phyloP scores from a whole-genome alignment of 495 filamentous ascomycete genomes.

The Tirmania nivea region DNA sequence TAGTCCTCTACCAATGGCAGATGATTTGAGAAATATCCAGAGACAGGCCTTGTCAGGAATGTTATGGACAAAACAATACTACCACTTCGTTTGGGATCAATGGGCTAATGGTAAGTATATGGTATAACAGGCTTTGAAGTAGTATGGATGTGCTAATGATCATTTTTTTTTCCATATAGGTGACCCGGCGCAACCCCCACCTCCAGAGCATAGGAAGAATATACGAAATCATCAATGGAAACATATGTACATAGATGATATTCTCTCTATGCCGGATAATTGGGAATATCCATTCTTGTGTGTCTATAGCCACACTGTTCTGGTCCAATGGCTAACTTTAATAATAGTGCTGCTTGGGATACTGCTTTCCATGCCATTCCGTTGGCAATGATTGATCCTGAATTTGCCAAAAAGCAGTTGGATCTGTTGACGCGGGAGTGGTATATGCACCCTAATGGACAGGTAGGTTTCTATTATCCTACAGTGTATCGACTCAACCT shows the following conservation, averaged over 20 bases:
- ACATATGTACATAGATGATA: conserved; percentile 80
- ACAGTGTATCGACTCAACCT: conserved; percentile 6
- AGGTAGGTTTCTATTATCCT: conserved; percentile 33
- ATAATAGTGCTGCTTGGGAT: conserved; percentile 57
- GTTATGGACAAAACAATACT: conserved; percentile 96
- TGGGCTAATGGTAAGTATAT: conserved; percentile 49
- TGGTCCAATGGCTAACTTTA: not conserved
- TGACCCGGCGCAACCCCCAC: conserved; percentile 49
- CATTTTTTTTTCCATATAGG: conserved; percentile 6
- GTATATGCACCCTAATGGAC: conserved; percentile 98
- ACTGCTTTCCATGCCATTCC: conserved; percentile 93
- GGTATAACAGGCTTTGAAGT: not conserved
- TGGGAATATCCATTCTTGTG: conserved; percentile 95
- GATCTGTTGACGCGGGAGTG: conserved; percentile 89
- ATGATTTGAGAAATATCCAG: conserved; percentile 87
- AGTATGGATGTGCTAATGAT: too few species aligned
- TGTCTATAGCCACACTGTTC: not conserved
- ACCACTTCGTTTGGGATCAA: conserved; percentile 90
- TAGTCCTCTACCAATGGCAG: conserved; percentile 81
- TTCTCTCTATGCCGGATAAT: conserved; percentile 90
- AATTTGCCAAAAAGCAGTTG: conserved; percentile 93
- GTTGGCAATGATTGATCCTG: conserved; percentile 87
- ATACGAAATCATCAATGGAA: conserved; percentile 80
- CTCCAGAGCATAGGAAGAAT: conserved; percentile 55
- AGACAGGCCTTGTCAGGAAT: conserved; percentile 84